Percentiles rank a stretch among this genome's conserved stretches.
Evolutionary conservation across 305 asterid genomes (phyloP).

Genomic region (Euphrasia arctica): DNA sequence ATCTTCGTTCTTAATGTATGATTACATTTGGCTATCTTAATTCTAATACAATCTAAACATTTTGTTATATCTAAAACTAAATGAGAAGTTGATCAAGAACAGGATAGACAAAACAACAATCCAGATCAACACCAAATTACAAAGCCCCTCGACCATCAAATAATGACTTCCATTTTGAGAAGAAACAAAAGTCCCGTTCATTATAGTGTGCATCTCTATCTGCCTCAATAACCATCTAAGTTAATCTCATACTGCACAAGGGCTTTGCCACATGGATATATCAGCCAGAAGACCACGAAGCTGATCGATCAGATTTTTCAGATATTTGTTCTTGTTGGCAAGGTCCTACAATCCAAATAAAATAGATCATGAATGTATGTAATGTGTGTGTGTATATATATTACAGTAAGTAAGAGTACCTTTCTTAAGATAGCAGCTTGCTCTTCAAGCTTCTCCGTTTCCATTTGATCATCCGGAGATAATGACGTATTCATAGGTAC

Average conservation of each 20-base stretch:
- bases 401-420: conserved; percentile 39
- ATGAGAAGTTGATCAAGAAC: background rate
- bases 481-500: conserved; percentile 37
- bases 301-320: conserved; percentile 72
- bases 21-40: too few relatives aligned
- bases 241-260: conserved; percentile 46
- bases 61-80: background rate
- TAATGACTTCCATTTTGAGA: background rate
- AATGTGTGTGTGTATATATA: background rate
- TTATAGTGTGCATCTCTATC: conserved; percentile 8
- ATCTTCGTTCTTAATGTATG: too few relatives aligned
- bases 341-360: conserved; percentile 47
- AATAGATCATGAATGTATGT: conserved; percentile 1
- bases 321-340: conserved; percentile 51
- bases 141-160: conserved; percentile 2
- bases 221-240: background rate
- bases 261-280: conserved; percentile 87
- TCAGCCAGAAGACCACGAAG: conserved; percentile 66
- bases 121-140: too few relatives aligned
- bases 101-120: background rate
- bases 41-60: background rate
- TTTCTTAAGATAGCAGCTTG: conserved; percentile 53
- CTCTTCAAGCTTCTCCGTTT: conserved; percentile 72
- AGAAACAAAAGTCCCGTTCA: background rate
- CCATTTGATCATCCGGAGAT: conserved; percentile 59